Base-by-base conservation (phyloP, 106 monocot genomes). In the Apostasia ramifera region DNA sequence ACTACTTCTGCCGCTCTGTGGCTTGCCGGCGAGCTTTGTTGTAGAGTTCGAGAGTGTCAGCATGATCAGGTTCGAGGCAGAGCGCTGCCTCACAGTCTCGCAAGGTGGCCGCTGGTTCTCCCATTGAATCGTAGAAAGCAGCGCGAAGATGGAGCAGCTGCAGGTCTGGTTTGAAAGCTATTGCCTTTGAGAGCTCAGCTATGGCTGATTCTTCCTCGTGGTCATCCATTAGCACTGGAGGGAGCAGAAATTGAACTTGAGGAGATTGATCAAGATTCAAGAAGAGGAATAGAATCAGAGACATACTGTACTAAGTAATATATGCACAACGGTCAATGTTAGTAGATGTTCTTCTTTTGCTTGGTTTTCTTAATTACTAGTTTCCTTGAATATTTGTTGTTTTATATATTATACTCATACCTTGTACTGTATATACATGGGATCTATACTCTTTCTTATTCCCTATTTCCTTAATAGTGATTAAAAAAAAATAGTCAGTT, bases 151-250 rank as follows among this genome's bases (percentile, higher is more conserved):
- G 85, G 42, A 98, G 87, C 51, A 98, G 81, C 73, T 92, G 92
- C 45, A 98, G 85, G 53, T 98, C 97, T 42, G 89, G 89, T 55
- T 90, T 98, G 82, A 98, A 92, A 42, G 75, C 56, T 70, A 98
- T 77, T 40, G 82, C 97, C 49, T 58, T 83, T n/a, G 89, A 79
- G 41, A 98, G 84, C 85, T 98, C 97, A 1, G 56, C 48, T 8
- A 98, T 92, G 0, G 97, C 92, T 63, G 92, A 92, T 13, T 83
- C 83, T 77, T 92, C 87, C 71, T 80, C 87, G 55, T 73, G 82
- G 54, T 90, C 92, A 71, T 98, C 97, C 97, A 98, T 98, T 68
- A 98, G 67, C 65, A 98, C 97, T 98, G 75, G 39, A 55, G 42
- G 8, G 40, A 13, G 57, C 10, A 26, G 44, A 61, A 42, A 61